Base-by-base conservation (phyloP, 805 yeast species). In the Scheffersomyces ergatensis region DNA sequence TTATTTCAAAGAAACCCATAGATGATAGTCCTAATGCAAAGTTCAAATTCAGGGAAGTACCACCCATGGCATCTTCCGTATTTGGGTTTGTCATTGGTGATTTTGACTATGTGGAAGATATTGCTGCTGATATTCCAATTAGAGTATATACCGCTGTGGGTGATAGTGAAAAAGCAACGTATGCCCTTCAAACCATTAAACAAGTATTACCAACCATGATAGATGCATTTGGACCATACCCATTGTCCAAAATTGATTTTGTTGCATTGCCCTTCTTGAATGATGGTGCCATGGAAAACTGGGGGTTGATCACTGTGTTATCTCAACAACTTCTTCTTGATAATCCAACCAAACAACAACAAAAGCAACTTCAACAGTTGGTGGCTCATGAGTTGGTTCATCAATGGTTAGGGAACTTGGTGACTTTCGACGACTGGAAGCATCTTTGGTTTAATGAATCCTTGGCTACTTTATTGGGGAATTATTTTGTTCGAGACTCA, bases 211-310 rank as follows among this genome's bases (percentile, higher is more conserved):
- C 83, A 4, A 45, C 65, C 4, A 45, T 83, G 32, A 78, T 71
- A 37, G 36, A 56, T 0, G 64, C 70, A 24, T 72, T 83, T 37
- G 66, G 70, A 1, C 48, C 53, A 1, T 84, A 72, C 51, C 92
- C 92, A 1, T 60, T 83, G 43, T 62, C 70, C 2, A 85, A 86
- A 49, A 60, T 86, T 19, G 93, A 85, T 54, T 62, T 86, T 35
- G 77, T 82, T 3, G 77, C 85, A 1, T 58, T 86, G 7, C 93
- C 93, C 8, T 83, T 80, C 50, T 65, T 86, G 41, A 72, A 80
- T 21, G 92, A 85, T 55, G 85, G 86, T 43, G 95, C 87, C 2
- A 85, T 84, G 81, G 95, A 86, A 56, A 85, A 85, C 56, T 82
- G 84, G 77, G 85, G 88, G 3, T 61, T 83, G 62, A 71, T 86